phyloP scores from a whole-genome alignment of 371 early-diverging fungal genomes.

The Mortierella sp. region DNA sequence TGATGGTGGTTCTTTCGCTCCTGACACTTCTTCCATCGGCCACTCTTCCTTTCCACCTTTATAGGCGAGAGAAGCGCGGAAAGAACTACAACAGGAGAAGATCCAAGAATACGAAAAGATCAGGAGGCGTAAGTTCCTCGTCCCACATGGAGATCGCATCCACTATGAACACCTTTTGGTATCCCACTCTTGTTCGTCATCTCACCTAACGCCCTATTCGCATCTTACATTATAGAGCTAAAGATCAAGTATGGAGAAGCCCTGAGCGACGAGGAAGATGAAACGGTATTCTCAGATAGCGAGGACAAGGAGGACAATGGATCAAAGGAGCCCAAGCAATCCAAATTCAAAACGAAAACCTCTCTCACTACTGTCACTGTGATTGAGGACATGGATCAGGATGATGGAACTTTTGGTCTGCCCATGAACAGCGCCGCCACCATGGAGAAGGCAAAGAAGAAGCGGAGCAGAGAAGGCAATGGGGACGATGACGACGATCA shows the following conservation, averaged over 20 bases:
- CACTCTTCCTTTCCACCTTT: neutral
- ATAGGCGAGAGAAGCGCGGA: conserved; percentile 40
- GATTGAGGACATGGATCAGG: conserved; percentile 73
- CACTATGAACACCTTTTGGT: no score
- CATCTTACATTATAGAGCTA: conserved; percentile 19
- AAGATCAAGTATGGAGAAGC: conserved; percentile 52
- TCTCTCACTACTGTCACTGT: conserved; percentile 80
- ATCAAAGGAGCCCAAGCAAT: conserved; percentile 52
- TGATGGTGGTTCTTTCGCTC: neutral
- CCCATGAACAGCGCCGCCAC: conserved; percentile 32
- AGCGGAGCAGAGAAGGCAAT: neutral
- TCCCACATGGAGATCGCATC: no score
- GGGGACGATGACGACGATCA: neutral
- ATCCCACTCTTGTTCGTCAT: neutral
- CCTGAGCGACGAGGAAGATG: conserved; percentile 52
- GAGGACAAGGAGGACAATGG: conserved; percentile 42
- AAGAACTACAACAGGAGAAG: conserved; percentile 47
- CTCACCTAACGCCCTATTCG: neutral
- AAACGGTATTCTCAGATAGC: conserved; percentile 53
- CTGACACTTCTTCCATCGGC: neutral
- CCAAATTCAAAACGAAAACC: conserved; percentile 65
- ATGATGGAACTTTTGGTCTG: conserved; percentile 50
- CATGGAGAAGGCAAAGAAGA: conserved; percentile 30
- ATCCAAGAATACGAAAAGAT: conserved; percentile 46
- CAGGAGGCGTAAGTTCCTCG: conserved; percentile 26